phyloP scores from a whole-genome alignment of 495 filamentous ascomycete genomes.

The Penicillium bovifimosum region DNA sequence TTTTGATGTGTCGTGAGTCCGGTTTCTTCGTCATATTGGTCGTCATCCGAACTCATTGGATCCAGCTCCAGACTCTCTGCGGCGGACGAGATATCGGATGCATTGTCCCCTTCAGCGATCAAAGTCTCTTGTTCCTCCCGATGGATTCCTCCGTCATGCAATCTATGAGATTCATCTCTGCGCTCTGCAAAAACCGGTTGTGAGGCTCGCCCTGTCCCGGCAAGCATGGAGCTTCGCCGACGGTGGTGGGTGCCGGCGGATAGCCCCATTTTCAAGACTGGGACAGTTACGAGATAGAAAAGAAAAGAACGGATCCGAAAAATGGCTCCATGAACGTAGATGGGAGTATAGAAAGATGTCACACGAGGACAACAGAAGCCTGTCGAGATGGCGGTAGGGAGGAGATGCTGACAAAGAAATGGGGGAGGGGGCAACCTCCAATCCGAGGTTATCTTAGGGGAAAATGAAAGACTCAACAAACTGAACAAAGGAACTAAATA shows the following conservation, averaged over 20 bases:
- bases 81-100: constrained; percentile 45
- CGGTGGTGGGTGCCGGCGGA: constrained; percentile 47
- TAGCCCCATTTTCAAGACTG: constrained; percentile 27
- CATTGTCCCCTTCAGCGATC: constrained; percentile 33
- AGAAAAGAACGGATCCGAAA: constrained; percentile 7
- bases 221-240: constrained; percentile 55
- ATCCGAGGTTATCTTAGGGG: neutral
- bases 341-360: constrained; percentile 18
- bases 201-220: constrained; percentile 32
- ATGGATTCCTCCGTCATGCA: constrained; percentile 26
- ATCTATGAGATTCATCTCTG: constrained; percentile 37
- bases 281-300: constrained; percentile 8
- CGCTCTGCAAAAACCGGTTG: constrained; percentile 42
- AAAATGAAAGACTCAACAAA: neutral
- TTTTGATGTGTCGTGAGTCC: constrained; percentile 71
- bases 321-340: constrained; percentile 18
- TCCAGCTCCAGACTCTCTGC: constrained; percentile 54
- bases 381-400: constrained; percentile 13
- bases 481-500: constrained; percentile 1
- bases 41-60: constrained; percentile 59
- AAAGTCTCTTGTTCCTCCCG: constrained; percentile 35
- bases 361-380: constrained; percentile 10
- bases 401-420: constrained; percentile 4
- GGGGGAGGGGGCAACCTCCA: neutral
- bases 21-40: constrained; percentile 83